A percentile compares a stretch with the other conserved stretches of the same genome.
These are phyloP conservation scores for Wickerhamomyces bovis DNA, from an alignment of 805 yeast species.

Conservation along the genomic window DNA sequence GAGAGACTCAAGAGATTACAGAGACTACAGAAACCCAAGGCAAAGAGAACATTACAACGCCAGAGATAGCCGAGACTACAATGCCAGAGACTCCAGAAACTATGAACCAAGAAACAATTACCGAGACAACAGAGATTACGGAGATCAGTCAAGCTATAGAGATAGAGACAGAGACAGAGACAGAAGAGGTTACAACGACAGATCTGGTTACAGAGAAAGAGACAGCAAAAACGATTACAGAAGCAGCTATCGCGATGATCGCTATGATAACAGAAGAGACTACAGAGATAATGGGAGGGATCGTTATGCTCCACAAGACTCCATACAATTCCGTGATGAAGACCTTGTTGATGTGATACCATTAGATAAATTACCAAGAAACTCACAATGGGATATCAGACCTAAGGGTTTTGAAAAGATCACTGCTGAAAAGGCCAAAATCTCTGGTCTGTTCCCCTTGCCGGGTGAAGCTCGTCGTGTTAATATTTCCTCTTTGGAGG, in stretches of 20 bases:
- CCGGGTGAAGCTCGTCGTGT: slow-evolving; percentile 52
- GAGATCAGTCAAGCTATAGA: not conserved
- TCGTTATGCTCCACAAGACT: not conserved
- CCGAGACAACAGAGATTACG: slow-evolving; percentile 6
- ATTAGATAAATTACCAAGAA: slow-evolving; percentile 44
- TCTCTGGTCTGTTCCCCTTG: slow-evolving; percentile 70
- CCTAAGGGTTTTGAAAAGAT: slow-evolving; percentile 72
- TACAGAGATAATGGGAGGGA: slow-evolving; percentile 4
- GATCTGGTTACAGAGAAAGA: slow-evolving; percentile 5
- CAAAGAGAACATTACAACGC: slow-evolving; percentile 3
- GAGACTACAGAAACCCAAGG: slow-evolving; percentile 3
- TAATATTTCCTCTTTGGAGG: slow-evolving; percentile 27
- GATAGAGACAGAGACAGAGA: slow-evolving; percentile 1
- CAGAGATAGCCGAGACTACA: not conserved
- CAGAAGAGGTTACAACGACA: slow-evolving; percentile 5
- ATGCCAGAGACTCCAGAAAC: not conserved
- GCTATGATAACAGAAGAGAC: slow-evolving; percentile 1
- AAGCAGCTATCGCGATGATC: slow-evolving; percentile 5
- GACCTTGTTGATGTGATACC: slow-evolving; percentile 37
- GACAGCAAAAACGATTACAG: slow-evolving; percentile 7
- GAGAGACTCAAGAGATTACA: slow-evolving; percentile 1
- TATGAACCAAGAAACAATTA: not conserved
- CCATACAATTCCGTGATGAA: slow-evolving; percentile 12
- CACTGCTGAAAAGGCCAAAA: slow-evolving; percentile 70
- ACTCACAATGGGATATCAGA: slow-evolving; percentile 62